A percentile compares a stretch with the other conserved stretches of the same genome.
Conservation (phyloP, 768 basidiomycete genomes). For the Neoboletus brunneissimus region DNA sequence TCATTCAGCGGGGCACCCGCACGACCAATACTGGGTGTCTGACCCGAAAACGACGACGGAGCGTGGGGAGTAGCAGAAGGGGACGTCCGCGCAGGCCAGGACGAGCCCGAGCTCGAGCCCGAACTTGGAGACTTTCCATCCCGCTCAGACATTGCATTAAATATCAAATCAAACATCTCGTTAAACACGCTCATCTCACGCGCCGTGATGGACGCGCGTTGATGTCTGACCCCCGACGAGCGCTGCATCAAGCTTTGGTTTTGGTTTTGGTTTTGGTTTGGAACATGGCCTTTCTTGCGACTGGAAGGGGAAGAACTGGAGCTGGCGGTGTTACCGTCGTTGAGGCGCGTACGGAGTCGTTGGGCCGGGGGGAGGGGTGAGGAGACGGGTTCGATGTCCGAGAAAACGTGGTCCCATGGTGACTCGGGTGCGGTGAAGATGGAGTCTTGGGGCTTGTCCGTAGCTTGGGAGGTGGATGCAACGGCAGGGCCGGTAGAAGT, state of each 20-base stretch:
- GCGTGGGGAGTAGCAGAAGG: not conserved
- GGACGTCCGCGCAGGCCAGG: not conserved
- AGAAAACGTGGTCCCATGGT: conserved; percentile 56
- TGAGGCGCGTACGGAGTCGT: conserved; percentile 12
- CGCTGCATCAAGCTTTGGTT: conserved; percentile 5
- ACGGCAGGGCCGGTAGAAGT: not conserved
- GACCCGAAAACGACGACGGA: not conserved
- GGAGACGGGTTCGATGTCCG: conserved; percentile 38
- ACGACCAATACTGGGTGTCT: conserved; percentile 18
- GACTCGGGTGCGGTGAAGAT: conserved; percentile 37
- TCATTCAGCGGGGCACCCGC: conserved; percentile 37
- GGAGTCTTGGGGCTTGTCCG: conserved; percentile 18
- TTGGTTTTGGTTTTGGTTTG: not conserved
- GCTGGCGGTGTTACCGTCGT: not conserved
- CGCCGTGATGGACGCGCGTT: conserved; percentile 63
- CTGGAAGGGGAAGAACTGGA: not conserved
- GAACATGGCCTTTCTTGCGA: not conserved
- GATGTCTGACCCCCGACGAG: conserved; percentile 17
- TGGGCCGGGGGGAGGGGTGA: conserved; percentile 23
- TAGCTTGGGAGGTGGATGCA: conserved; percentile 3
- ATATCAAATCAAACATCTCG: conserved; percentile 72
- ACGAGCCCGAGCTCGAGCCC: not conserved
- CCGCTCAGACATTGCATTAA: conserved; percentile 47
- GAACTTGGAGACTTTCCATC: conserved; percentile 10
- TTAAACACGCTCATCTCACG: conserved; percentile 65